Conservation (phyloP, 164 flowering plant species). For the Stephania cephalantha region DNA sequence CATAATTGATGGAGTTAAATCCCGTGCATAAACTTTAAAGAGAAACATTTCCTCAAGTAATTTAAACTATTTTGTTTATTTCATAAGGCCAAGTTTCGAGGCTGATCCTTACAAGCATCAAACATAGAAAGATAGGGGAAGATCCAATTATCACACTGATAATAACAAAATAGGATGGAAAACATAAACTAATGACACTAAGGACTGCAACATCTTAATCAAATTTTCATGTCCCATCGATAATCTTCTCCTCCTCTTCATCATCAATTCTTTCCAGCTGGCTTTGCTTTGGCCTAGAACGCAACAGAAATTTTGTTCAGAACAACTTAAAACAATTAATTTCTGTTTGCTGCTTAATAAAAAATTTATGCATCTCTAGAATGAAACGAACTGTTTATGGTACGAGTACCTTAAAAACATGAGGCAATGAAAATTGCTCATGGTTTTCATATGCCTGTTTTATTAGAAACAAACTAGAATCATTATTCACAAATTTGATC, state of each 20-base stretch:
- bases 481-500: too few species aligned
- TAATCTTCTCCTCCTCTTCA: neutral
- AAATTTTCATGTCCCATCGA: neutral
- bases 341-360: neutral
- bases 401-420: neutral
- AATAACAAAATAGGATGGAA: neutral
- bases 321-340: neutral
- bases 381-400: neutral
- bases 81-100: neutral
- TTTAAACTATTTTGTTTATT: neutral
- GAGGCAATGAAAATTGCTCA: neutral
- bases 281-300: constrained; percentile 26
- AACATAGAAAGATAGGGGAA: neutral
- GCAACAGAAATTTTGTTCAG: neutral
- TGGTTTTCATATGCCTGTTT: neutral
- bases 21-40: too few species aligned
- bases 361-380: neutral
- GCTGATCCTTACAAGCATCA: neutral
- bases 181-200: neutral
- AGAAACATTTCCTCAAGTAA: neutral
- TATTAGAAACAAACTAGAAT: too few species aligned
- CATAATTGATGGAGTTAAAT: neutral
- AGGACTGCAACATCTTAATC: neutral
- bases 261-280: constrained; percentile 25
- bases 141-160: neutral